Conservation (phyloP, 768 basidiomycete species). For the Lentinus tigrinus region DNA sequence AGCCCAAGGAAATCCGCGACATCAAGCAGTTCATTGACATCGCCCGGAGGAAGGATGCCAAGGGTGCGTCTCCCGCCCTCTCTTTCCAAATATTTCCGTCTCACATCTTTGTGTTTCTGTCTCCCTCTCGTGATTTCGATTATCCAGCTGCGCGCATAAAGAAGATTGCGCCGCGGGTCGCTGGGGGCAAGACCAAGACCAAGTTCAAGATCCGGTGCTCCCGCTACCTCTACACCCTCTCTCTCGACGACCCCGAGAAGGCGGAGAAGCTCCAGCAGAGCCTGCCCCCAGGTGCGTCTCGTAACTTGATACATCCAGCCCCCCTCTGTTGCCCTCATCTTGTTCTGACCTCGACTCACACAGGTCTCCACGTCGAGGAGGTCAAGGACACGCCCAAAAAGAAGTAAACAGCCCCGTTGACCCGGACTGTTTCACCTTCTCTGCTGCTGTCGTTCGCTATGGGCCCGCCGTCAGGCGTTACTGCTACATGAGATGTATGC, state of each 20-base stretch:
- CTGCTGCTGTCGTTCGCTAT: background rate
- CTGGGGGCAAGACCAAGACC: conserved; percentile 76
- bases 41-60: conserved; percentile 95
- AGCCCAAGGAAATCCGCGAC: conserved; percentile 98
- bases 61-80: conserved; percentile 57
- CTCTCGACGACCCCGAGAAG: conserved; percentile 94
- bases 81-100: background rate
- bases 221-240: conserved; percentile 95
- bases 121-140: background rate
- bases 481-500: too few species aligned
- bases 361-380: conserved; percentile 74
- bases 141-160: conserved; percentile 93
- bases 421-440: background rate
- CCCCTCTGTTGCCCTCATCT: background rate
- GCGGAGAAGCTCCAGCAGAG: conserved; percentile 96
- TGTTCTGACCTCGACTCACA: background rate
- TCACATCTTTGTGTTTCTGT: background rate
- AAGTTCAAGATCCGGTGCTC: conserved; percentile 99
- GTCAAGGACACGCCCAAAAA: conserved; percentile 66
- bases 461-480: too few species aligned
- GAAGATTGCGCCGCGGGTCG: conserved; percentile 72
- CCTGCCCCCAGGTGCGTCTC: conserved; percentile 83
- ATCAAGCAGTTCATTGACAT: conserved; percentile 99
- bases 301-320: background rate
- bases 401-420: conserved; percentile 49